Conservation (phyloP, 257 asterid genomes). For the Solanum arcanum region DNA sequence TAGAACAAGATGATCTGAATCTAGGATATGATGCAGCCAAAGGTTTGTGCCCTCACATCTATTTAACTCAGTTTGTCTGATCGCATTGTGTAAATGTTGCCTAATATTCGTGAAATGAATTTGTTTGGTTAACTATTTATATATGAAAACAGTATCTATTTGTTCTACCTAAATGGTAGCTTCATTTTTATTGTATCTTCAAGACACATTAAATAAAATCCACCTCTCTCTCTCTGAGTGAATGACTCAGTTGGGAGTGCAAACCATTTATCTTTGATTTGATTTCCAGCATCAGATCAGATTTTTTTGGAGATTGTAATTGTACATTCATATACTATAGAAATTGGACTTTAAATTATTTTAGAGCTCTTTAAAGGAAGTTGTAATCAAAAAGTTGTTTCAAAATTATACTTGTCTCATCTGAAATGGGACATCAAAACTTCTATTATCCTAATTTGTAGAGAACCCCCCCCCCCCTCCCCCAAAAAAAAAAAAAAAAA, state of each 20-base stretch:
- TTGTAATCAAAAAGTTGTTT: neutral
- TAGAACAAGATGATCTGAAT: conserved; percentile 67
- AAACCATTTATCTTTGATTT: neutral
- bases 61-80: neutral
- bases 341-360: neutral
- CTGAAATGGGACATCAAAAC: neutral
- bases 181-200: neutral
- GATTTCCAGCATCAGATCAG: neutral
- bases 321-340: neutral
- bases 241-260: neutral
- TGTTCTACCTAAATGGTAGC: neutral
- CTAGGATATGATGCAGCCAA: conserved; percentile 80
- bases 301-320: neutral
- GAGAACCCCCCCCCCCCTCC: neutral
- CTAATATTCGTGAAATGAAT: neutral
- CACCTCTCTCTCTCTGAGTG: neutral
- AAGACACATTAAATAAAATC: neutral
- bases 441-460: neutral
- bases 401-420: neutral
- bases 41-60: conserved; percentile 37
- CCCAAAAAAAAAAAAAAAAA: no score
- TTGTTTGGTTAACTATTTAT: neutral
- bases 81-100: neutral
- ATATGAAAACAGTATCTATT: neutral
- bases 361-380: neutral